Evolutionary conservation across 2,329 filamentous ascomycete species (phyloP), one percentile per base, ranked within the genome.

Genomic region (Alternaria longipes): DNA sequence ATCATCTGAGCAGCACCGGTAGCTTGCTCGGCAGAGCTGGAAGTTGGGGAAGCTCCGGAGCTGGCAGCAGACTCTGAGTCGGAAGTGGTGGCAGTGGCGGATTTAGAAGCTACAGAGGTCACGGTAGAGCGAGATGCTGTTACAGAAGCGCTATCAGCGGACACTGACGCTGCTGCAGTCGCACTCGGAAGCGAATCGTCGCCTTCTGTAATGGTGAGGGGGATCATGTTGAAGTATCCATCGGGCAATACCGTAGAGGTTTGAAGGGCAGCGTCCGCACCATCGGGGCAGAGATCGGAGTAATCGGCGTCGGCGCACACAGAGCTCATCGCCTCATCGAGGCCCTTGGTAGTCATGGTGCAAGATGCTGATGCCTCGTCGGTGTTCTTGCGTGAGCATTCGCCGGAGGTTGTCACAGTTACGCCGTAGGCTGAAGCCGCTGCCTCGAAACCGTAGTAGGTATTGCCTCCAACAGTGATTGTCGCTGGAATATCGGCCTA

Each of bases 201-300:
- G 16, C 73, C 72, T 11, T 72, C 72, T 1, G 75, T 77, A 46
- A 76, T 68, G 51, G 74, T 56, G 16, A 76, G 41, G 18, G 65
- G 54, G 51, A 66, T 69, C 11, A 66, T 68, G 12, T 59, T 60
- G 30, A 72, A 30, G 18, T 60, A 66, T 34, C 62, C 57, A 7
- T 60, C 56, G 5, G 61, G 58, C 7, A 60, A 26, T 4, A 54
- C 40, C 12, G 32, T 57, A n/a, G 53, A 34, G 24, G n/a, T 28
- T 12, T 11, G 28, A 2, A 42, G 40, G 7, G 46, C 57, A 16
- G 50, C 24, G 50, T 18, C 32, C 20, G 16, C 28, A 11, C 32
- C 46, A 6, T 20, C 26, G 14, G 30, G 42, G 40, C 58, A 60
- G 7, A 52, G 8, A 1, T 51, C 54, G 8, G 47, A 22, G 16